phyloP scores from a whole-genome alignment of 306 rosid species.

The Elaeagnus macrophylla region DNA sequence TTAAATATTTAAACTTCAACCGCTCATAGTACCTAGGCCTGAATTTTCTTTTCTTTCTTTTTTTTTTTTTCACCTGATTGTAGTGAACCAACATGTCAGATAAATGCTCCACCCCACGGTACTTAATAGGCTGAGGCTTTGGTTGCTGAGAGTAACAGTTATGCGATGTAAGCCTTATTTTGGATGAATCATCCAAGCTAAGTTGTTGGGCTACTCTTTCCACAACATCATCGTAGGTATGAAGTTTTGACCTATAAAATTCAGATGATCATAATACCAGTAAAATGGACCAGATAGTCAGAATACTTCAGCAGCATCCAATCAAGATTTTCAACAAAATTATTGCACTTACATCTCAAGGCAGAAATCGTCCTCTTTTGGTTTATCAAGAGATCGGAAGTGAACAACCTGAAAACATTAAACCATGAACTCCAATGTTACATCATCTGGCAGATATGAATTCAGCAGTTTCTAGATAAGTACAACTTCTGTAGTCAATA shows the following conservation, averaged over 20 bases:
- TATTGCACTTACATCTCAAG: constrained; percentile 62
- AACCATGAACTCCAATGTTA: constrained; percentile 1
- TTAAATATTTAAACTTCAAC: constrained; percentile 3
- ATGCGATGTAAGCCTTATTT: constrained; percentile 78
- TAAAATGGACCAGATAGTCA: not conserved
- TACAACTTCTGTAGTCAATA: not conserved
- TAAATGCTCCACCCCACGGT: constrained; percentile 71
- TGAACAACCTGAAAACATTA: constrained; percentile 67
- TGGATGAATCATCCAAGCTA: constrained; percentile 73
- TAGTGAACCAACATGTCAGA: constrained; percentile 88
- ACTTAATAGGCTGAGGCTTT: constrained; percentile 81
- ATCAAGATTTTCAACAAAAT: constrained; percentile 12
- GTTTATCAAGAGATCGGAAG: constrained; percentile 74
- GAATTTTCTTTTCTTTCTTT: no score
- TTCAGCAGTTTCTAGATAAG: not conserved
- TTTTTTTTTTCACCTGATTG: constrained; percentile 87
- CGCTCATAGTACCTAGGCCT: constrained; percentile 12
- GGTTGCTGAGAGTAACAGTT: constrained; percentile 94
- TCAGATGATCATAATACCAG: not conserved
- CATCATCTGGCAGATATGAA: not conserved
- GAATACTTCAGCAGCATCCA: constrained; percentile 10
- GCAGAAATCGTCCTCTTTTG: constrained; percentile 82
- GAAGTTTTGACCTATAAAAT: constrained; percentile 62
- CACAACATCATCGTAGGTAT: constrained; percentile 84
- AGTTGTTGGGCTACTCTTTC: constrained; percentile 74